Evolutionary conservation across 495 filamentous ascomycete genomes (phyloP).

Genomic region (Halenospora varia): DNA sequence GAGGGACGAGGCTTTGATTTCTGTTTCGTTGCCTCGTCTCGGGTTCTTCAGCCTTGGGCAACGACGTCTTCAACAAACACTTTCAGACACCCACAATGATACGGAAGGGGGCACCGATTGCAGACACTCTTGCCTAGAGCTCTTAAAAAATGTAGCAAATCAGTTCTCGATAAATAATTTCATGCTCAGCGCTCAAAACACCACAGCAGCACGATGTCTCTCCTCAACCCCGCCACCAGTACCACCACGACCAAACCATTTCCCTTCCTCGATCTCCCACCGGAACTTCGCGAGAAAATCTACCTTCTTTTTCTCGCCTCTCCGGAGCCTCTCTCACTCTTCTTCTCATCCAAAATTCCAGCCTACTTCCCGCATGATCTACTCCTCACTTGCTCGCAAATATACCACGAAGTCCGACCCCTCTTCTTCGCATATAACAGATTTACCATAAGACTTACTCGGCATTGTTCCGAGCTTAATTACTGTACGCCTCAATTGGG

Average conservation of each 20-base stretch:
- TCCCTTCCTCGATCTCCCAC: conserved; percentile 23
- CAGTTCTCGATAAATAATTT: no score
- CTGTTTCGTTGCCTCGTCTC: conserved; percentile 1
- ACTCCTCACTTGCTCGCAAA: conserved; percentile 18
- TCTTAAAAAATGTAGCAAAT: no score
- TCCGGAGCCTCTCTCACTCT: no score
- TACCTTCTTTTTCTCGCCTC: conserved; percentile 10
- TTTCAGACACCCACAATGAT: no score
- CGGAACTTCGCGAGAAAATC: conserved; percentile 23
- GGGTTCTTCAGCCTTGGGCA: neutral
- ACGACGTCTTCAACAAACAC: neutral
- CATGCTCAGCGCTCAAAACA: no score
- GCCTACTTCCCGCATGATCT: conserved; percentile 13
- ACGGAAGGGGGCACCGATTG: no score
- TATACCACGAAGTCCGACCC: conserved; percentile 22
- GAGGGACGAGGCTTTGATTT: neutral
- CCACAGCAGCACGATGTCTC: no score
- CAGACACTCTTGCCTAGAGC: no score
- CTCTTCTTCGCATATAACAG: conserved; percentile 19
- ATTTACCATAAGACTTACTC: conserved; percentile 16
- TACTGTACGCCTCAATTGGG: no score
- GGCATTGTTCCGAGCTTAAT: no score
- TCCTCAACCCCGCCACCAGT: neutral
- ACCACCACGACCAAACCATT: conserved; percentile 7
- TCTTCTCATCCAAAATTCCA: no score